Base-by-base conservation (phyloP, 495 filamentous ascomycete genomes). In the Collariella sp. region DNA sequence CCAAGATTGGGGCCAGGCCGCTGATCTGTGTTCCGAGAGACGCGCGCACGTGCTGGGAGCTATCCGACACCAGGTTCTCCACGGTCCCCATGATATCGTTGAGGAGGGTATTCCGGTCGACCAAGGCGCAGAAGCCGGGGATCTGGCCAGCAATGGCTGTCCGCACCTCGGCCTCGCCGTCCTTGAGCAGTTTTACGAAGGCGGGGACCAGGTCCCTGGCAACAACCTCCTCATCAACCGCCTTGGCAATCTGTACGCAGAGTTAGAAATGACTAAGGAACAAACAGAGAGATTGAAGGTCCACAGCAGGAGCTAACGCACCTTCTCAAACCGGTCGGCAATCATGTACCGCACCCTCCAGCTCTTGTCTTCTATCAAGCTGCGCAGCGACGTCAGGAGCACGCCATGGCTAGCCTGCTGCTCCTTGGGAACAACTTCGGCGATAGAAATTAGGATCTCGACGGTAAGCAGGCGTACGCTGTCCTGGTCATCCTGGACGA, bases 301-400 rank as follows among this genome's bases (percentile, higher is more conserved):
- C 18, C 15, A 6, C 33, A 18, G 34, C 46, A 12, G 13, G 34
- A 13, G 16, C 29, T 20, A 20, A 52, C 65, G 38, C 66, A 91
- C 91, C 88, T 97, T 97, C 70, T 97, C 93, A 64, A 95, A 98
- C 71, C 89, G 80, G 70, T 98, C 93, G 26, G 94, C 93, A 55
- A 98, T 94, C 94, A 97, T 98, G 69, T 97, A 98, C 67, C 93
- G 80, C 46, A 98, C 93, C 61, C 93, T 82, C 93, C 93, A 98
- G 73, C 94, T 96, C 78, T 96, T 96, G 68, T 98, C 93, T 65
- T 96, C 91, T 71, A 97, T 96, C 58, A 98, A 72, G 71, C 78
- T 93, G 59, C 93, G 84, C 64, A 98, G 71, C 48, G 93, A 89
- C 19, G 87, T 89, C 62, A 98, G 76, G 52, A 98, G 73, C 42